Base-by-base conservation (phyloP, 148 eudicot genomes). In the Chenopodium formosanum region DNA sequence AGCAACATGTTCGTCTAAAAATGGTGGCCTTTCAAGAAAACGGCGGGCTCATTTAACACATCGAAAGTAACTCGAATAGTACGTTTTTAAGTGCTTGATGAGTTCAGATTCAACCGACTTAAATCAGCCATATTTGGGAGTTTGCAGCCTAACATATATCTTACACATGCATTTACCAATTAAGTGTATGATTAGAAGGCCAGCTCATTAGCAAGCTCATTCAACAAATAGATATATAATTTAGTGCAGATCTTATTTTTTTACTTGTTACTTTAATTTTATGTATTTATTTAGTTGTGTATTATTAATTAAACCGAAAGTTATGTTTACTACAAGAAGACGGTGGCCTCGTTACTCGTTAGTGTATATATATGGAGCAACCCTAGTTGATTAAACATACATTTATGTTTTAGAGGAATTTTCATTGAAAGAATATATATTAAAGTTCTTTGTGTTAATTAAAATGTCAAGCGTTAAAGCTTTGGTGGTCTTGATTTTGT, bases 401-500 rank as follows among this genome's bases (percentile, higher is more conserved):
- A 37, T 37, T 37, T 37, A 37, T 37, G 44, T 5, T 37, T 37
- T 37, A 37, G 44, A 37, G 44, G 44, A 37, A 37, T 5, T 37
- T 6, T 37, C 44, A 37, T 37, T 37, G 7, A 37, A 37, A 37
- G 44, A 37, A 56, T 14, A 56, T 56, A 56, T 17, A 25, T 25
- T 16, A 53, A 2, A 53, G 58, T 31, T 5, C 4, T 34, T 32
- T 12, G 20, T 25, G 25, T 25, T 25, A 70, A 50, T 48, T 40
- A 19, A 37, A 70, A 70, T 75, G 40, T 0, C 25, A 6, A 63
- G 46, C 27, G 23, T 71, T 2, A 78, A 78, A 23, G 48, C 63
- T 83, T 78, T 58, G 25, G 27, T 73, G 1, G 12, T 83, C 17
- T 78, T 78, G 29, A 40, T 78, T 47, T 40, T 78, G 72, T 17